These are phyloP conservation scores for Trichosanthes cucumerina DNA, from an alignment of 306 rosid genomes.

Conservation along the genomic window DNA sequence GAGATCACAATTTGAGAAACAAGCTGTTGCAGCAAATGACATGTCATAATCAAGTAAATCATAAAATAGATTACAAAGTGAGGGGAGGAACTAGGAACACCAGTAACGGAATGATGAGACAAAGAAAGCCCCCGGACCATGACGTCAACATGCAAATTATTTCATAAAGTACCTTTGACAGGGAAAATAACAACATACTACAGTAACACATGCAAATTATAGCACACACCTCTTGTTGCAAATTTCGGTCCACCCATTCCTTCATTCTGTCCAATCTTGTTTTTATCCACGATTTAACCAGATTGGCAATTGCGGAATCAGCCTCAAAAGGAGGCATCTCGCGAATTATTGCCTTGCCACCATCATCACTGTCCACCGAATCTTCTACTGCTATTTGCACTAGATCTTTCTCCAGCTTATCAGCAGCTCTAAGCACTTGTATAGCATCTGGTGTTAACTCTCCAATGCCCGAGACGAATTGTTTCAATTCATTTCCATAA, in stretches of 20 bases:
- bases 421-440: conserved; percentile 88
- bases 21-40: background rate
- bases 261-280: conserved; percentile 76
- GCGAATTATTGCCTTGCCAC: conserved; percentile 95
- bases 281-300: conserved; percentile 87
- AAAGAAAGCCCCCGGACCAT: background rate
- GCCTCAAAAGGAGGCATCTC: conserved; percentile 99
- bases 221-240: conserved; percentile 88
- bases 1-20: background rate
- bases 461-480: conserved; percentile 62
- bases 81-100: background rate
- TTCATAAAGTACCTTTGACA: background rate
- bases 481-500: conserved; percentile 84
- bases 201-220: background rate
- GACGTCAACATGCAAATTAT: background rate
- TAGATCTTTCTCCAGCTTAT: conserved; percentile 96
- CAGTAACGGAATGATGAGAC: background rate
- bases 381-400: conserved; percentile 92
- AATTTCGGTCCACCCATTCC: conserved; percentile 92
- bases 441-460: conserved; percentile 97
- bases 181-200: background rate
- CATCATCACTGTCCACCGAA: conserved; percentile 93
- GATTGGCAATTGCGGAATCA: conserved; percentile 81
- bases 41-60: background rate
- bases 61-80: background rate